Percentiles rank a stretch among this genome's conserved stretches.
phyloP scores from a whole-genome alignment of 2,329 filamentous ascomycete genomes.

The Trichocomaceae sp. region DNA sequence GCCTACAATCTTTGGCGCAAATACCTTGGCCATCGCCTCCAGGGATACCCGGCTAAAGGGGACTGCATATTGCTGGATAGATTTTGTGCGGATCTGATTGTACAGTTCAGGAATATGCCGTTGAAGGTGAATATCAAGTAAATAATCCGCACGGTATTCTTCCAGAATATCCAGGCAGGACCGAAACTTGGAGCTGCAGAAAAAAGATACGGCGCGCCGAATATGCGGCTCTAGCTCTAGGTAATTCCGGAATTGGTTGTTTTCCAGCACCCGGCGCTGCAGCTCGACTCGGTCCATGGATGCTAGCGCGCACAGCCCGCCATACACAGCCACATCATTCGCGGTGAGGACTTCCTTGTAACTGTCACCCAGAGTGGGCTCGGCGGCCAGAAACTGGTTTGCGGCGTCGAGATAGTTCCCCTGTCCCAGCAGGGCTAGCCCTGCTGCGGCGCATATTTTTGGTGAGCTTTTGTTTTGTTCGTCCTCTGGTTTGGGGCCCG shows the following conservation, averaged over 20 bases:
- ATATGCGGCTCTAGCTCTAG: constrained; percentile 92
- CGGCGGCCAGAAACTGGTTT: constrained; percentile 59
- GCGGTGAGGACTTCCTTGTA: constrained; percentile 68
- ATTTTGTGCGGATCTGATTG: constrained; percentile 72
- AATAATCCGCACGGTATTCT: constrained; percentile 73
- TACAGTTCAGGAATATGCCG: constrained; percentile 66
- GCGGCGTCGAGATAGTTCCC: constrained; percentile 62
- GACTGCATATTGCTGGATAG: constrained; percentile 85
- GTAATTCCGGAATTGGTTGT: constrained; percentile 71
- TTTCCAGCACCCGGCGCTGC: constrained; percentile 70
- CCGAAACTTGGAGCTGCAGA: constrained; percentile 84
- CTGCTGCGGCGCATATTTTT: constrained; percentile 61
- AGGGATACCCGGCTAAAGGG: constrained; percentile 86
- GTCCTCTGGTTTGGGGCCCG: constrained; percentile 49
- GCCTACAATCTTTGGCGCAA: constrained; percentile 46
- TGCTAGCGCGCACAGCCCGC: constrained; percentile 80
- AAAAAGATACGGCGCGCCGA: constrained; percentile 80
- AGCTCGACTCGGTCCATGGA: constrained; percentile 77
- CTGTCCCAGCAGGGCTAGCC: constrained; percentile 54
- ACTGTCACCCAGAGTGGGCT: constrained; percentile 50
- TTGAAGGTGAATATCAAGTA: constrained; percentile 82
- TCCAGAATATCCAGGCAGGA: constrained; percentile 77
- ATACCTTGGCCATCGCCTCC: constrained; percentile 68
- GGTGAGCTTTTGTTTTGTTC: constrained; percentile 51
- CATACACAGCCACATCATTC: constrained; percentile 89